Conservation (phyloP, 371 early-diverging fungal species). For the Rhizopus arrhizus region DNA sequence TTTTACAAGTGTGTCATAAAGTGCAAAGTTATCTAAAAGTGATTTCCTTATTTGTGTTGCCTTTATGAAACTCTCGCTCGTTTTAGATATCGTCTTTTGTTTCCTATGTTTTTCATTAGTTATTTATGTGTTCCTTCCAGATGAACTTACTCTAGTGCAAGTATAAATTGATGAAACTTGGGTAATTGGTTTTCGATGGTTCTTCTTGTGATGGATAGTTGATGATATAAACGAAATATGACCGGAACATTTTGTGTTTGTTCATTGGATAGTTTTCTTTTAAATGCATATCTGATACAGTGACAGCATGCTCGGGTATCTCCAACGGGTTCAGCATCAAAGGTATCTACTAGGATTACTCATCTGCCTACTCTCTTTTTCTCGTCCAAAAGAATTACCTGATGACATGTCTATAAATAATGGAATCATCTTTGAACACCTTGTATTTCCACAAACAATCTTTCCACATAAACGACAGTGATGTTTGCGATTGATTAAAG, state of each 20-base stretch:
- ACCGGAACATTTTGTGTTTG: conserved; percentile 47
- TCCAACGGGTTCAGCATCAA: conserved; percentile 60
- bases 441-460: conserved; percentile 65
- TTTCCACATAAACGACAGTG: conserved; percentile 83
- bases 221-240: conserved; percentile 52
- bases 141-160: conserved; percentile 55
- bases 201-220: conserved; percentile 36
- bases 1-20: conserved; percentile 67
- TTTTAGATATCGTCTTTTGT: conserved; percentile 46
- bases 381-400: conserved; percentile 34
- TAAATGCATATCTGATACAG: conserved; percentile 59
- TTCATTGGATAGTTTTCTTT: conserved; percentile 51
- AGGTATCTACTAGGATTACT: conserved; percentile 27
- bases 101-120: conserved; percentile 32
- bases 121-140: not conserved
- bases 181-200: conserved; percentile 63
- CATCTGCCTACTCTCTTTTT: not conserved
- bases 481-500: conserved; percentile 67
- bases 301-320: conserved; percentile 66
- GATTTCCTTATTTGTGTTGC: conserved; percentile 66
- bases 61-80: conserved; percentile 58
- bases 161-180: conserved; percentile 60
- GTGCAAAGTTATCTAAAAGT: conserved; percentile 62
- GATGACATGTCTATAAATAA: conserved; percentile 58
- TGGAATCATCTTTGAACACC: conserved; percentile 64